Evolutionary conservation across 495 filamentous ascomycete species (phyloP), one percentile per base, ranked within the genome.

Genomic region (Aspergillus homomorphus): DNA sequence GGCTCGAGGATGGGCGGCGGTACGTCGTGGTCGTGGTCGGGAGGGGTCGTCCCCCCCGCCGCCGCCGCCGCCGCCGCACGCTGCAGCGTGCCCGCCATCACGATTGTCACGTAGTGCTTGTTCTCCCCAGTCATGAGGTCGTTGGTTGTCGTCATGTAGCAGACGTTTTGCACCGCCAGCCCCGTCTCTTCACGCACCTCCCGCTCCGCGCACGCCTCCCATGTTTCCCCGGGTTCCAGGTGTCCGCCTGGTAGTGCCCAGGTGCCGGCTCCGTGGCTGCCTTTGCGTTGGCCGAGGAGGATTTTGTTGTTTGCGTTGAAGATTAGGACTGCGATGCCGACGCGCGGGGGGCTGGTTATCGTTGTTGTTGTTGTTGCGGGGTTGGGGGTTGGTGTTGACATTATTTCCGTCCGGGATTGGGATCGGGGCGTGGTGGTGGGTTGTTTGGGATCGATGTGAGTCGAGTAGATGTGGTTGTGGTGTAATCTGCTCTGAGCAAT

Each of bases 241-340:
- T 66, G 60, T 0, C 60, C 64, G 44, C 64, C 64, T 10, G 64
- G 64, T 18, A 66, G 61, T n/a, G 23, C 64, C 60, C 64, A 66
- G 20, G 64, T 63, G 74, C 74, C 68, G 15, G 74, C 67, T 24
- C 74, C 74, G 51, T 68, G 69, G 46, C 71, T 74, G 23, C 73
- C 73, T 53, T 69, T 66, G 33, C 74, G 50, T 46, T 69, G 54
- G 18, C 74, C 74, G 0, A 75, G 41, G 45, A 77, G 22, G 45
- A 77, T 69, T 48, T 74, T 55, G 15, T 67, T 69, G 8, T 66
- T 43, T 9, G 48, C 4, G 18, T 71, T 75, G 24, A 69, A 16
- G 41, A 69, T 54, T 42, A 77, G 74, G 28, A 71, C 70, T 0
- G 52, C 71, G 33, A 77, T 58, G 26, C 74, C 74, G 30, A 74